Evolutionary conservation across 352 stramenopile genomes (phyloP).

Genomic region (Phytophthora crassamura): DNA sequence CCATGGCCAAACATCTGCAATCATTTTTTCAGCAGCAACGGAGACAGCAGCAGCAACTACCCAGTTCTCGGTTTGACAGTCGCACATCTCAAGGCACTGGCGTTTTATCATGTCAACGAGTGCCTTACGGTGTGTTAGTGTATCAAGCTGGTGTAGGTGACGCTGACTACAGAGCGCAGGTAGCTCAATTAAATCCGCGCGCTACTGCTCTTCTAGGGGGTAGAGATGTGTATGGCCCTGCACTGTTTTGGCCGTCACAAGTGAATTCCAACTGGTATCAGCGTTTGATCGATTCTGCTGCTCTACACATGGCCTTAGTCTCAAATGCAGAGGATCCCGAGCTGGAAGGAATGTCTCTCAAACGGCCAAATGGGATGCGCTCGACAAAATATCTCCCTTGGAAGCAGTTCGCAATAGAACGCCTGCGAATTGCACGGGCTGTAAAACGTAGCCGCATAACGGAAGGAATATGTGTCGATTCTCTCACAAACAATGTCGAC

Average conservation of each 20-base stretch:
- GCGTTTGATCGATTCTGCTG: conserved; percentile 17
- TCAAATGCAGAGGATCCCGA: not conserved
- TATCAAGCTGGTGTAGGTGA: conserved; percentile 3
- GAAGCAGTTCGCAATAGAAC: conserved; percentile 64
- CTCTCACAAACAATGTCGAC: not conserved
- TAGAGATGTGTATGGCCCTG: conserved; percentile 8
- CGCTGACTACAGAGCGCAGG: conserved; percentile 4
- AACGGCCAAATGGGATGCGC: conserved; percentile 21
- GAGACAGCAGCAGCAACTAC: conserved; percentile 6
- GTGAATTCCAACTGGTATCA: conserved; percentile 13
- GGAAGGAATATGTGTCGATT: conserved; percentile 19
- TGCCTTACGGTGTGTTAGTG: conserved; percentile 29
- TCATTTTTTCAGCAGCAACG: conserved; percentile 29
- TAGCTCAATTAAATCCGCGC: conserved; percentile 25
- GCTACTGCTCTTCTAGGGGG: conserved; percentile 16
- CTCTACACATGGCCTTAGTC: conserved; percentile 13
- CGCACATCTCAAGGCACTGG: not conserved
- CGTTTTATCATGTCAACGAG: conserved; percentile 26
- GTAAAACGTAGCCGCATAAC: conserved; percentile 28
- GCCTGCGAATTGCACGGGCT: conserved; percentile 46
- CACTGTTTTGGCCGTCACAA: conserved; percentile 36
- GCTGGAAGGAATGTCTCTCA: conserved; percentile 10
- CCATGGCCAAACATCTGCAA: conserved; percentile 11
- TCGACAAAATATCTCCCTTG: conserved; percentile 61
- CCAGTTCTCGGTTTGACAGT: conserved; percentile 8